These are phyloP conservation scores for Breviolum minutum DNA, from an alignment of 73 alveolate species.

Conservation along the genomic window DNA sequence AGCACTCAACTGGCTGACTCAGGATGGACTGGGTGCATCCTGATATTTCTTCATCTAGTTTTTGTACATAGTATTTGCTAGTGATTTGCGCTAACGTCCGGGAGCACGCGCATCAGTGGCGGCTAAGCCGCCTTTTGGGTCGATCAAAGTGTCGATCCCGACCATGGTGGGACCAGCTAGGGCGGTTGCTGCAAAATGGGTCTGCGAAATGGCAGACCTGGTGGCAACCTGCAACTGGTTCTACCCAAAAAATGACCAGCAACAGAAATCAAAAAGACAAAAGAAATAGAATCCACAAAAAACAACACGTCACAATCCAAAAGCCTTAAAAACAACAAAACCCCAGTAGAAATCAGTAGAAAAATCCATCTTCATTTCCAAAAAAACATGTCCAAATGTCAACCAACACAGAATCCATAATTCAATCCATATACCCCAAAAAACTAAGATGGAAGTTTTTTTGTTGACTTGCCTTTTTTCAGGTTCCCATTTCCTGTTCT, in stretches of 20 bases:
- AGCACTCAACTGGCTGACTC: not conserved
- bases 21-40: not conserved
- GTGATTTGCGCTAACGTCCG: not conserved
- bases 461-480: too few relatives aligned
- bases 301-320: too few relatives aligned
- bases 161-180: constrained; percentile 30
- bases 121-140: constrained; percentile 16
- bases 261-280: not conserved
- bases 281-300: too few relatives aligned
- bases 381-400: too few relatives aligned
- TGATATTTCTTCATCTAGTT: too few relatives aligned
- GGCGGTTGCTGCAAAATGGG: constrained; percentile 34
- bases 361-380: too few relatives aligned
- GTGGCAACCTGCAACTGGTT: constrained; percentile 14
- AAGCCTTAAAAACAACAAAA: not conserved
- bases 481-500: too few relatives aligned
- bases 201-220: constrained; percentile 23
- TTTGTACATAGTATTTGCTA: not conserved
- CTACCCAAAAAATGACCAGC: not conserved
- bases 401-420: too few relatives aligned
- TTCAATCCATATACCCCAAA: too few relatives aligned
- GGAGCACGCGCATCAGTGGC: not conserved
- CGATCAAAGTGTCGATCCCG: constrained; percentile 41
- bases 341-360: not conserved
- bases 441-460: too few relatives aligned